Conservation (phyloP, 2,329 filamentous ascomycete genomes). For the Verticillium nonalfalfae region DNA sequence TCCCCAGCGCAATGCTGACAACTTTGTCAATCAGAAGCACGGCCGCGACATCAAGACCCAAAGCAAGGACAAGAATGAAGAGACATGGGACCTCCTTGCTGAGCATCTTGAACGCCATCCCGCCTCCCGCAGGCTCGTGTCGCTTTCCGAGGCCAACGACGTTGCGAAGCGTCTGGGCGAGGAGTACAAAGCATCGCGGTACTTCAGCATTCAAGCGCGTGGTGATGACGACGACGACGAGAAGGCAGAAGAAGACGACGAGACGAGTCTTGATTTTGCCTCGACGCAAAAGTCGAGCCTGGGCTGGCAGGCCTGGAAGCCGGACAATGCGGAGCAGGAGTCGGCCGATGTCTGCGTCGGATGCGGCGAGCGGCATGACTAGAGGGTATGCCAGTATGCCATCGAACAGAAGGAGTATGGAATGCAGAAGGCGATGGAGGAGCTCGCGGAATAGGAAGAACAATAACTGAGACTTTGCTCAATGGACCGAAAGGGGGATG, state of each 20-base stretch:
- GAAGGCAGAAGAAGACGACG: slow-evolving; percentile 16
- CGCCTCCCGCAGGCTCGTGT: slow-evolving; percentile 42
- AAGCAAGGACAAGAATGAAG: not conserved
- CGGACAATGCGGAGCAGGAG: not conserved
- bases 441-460: too few relatives aligned
- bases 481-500: too few relatives aligned
- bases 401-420: not conserved
- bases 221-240: slow-evolving; percentile 17
- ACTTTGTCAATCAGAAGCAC: slow-evolving; percentile 7
- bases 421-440: not conserved
- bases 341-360: not conserved
- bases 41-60: not conserved
- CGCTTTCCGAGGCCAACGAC: slow-evolving; percentile 50
- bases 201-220: slow-evolving; percentile 26
- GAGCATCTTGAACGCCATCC: slow-evolving; percentile 18
- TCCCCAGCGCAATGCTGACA: slow-evolving; percentile 1
- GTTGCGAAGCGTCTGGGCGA: slow-evolving; percentile 51
- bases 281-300: not conserved
- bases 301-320: not conserved
- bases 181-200: slow-evolving; percentile 30
- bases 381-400: not conserved
- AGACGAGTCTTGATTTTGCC: slow-evolving; percentile 22
- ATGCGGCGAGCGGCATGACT: not conserved
- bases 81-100: slow-evolving; percentile 16
- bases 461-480: too few relatives aligned